Base-by-base conservation (phyloP, 441 rosid species). In the Dalechampia spathulata region DNA sequence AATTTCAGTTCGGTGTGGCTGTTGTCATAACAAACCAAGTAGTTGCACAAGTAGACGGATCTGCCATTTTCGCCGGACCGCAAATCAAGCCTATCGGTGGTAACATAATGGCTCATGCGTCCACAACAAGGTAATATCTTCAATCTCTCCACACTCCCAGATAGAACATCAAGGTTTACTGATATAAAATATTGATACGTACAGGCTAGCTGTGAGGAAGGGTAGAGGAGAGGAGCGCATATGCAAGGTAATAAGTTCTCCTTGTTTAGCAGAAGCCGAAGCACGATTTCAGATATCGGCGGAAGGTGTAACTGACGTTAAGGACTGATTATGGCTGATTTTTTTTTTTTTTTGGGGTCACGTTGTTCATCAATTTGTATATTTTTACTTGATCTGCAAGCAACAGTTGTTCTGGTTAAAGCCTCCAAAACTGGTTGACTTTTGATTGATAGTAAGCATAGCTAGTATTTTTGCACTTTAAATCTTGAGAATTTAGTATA, bases 191-290 rank as follows among this genome's bases (percentile, higher is more conserved):
- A n/a, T n/a, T n/a, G n/a, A n/a, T n/a, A 3, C 34, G 34, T 30
- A 27, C 61, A 92, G 97, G 80, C 77, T 89, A 58, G 92, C 97
- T 32, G 64, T 92, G 11, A 77, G 96, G 62, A 92, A 86, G 72
- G 99, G 97, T 58, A 83, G 99, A 78, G 97, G 80, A 28, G 96
- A 92, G 71, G 97, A 92, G 65, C 86, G 99, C 32, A 86, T 92
- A 49, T 92, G 99, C 72, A 92, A 92, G 73, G 96, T 92, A 57
- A 86, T 92, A 70, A 89, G 99, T 68, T 92, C 99, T 13, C 99
- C 97, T 54, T 92, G 97, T 63, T 69, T 89, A 69, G 86, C 95
- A 0, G 99, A 92, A 73, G 96, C 96, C 0, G 96, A 92, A 67
- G 99, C 97, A 23, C 75, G 95, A 21, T 92, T 92, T 73, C 97